Evolutionary conservation across 768 basidiomycete genomes (phyloP).

Genomic region (Suillus alpinus): DNA sequence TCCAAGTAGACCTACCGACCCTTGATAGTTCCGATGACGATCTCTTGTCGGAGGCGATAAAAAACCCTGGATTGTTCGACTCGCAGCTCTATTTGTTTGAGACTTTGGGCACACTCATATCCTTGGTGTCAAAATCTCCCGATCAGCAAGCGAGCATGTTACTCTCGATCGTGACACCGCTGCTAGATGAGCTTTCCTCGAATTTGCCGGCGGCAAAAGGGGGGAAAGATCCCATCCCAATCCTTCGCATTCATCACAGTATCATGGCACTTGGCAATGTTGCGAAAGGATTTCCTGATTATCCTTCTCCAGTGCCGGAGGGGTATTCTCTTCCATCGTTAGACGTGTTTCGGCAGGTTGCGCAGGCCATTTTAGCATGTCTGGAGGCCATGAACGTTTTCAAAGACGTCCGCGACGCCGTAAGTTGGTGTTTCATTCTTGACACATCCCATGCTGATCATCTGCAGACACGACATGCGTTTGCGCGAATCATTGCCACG

Average conservation of each 20-base stretch:
- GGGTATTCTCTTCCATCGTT: constrained; percentile 69
- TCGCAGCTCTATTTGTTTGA: constrained; percentile 95
- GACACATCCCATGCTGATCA: constrained; percentile 8
- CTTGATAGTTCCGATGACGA: constrained; percentile 73
- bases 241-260: constrained; percentile 86
- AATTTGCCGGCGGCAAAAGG: constrained; percentile 54
- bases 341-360: constrained; percentile 79
- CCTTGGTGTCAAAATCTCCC: constrained; percentile 63
- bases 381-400: constrained; percentile 86
- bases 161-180: constrained; percentile 76
- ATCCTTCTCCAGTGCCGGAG: constrained; percentile 64
- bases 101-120: constrained; percentile 80
- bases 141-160: constrained; percentile 68
- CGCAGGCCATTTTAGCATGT: constrained; percentile 83
- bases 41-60: constrained; percentile 76
- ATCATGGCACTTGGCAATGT: constrained; percentile 94
- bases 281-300: constrained; percentile 95
- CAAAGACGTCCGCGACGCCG: constrained; percentile 89
- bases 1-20: constrained; percentile 76
- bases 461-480: constrained; percentile 83
- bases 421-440: constrained; percentile 37
- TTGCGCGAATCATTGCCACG: constrained; percentile 87
- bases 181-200: constrained; percentile 71
- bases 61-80: constrained; percentile 70
- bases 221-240: constrained; percentile 66